Evolutionary conservation across 306 rosid genomes (phyloP), one percentile per base, ranked within the genome.

Genomic region (Fragaria ananassa): DNA sequence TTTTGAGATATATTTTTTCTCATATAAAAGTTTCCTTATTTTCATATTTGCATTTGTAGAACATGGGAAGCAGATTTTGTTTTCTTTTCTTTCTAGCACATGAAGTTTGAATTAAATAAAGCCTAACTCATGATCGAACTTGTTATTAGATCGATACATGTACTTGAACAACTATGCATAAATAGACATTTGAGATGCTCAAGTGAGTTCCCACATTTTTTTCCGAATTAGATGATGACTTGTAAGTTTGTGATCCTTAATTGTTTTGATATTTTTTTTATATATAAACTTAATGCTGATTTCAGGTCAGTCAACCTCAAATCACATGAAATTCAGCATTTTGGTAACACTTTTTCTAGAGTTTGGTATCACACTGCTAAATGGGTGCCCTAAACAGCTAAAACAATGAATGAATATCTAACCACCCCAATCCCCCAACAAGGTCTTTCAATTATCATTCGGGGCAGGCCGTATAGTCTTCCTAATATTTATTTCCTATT

Each of bases 371-470:
- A 61, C 18, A 60, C 11, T 17, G 5, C 29, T 3, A 57, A 4
- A 47, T 29, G 25, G 12, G 13, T 69, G 74, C 49, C 58, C 6
- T 19, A 25, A 8, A 23, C 23, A 14, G 42, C 41, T 6, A 31
- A 61, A 61, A 12, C 39, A 61, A 29, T 61, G 19, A 56, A 54
- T 72, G 65, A 72, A n/a, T 11, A 39, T 72, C 10, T 23, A 57
- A 57, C 68, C 7, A 41, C 68, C 68, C 68, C 68, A 63, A 63
- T 31, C 44, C 68, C 44, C 68, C 68, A 63, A 63, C 68, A 63
- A 31, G 21, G 4, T 63, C 21, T 63, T 14, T 31, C 21, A 34
- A 63, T 62, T 62, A 4, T 13, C 41, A 34, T 17, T 29, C 34
- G 10, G 35, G 39, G 39, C 66, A 25, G 39, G 66, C 10, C 41